Evolutionary conservation across 1,139 yeast species (phyloP).

Genomic region (Geotrichum fermentans): DNA sequence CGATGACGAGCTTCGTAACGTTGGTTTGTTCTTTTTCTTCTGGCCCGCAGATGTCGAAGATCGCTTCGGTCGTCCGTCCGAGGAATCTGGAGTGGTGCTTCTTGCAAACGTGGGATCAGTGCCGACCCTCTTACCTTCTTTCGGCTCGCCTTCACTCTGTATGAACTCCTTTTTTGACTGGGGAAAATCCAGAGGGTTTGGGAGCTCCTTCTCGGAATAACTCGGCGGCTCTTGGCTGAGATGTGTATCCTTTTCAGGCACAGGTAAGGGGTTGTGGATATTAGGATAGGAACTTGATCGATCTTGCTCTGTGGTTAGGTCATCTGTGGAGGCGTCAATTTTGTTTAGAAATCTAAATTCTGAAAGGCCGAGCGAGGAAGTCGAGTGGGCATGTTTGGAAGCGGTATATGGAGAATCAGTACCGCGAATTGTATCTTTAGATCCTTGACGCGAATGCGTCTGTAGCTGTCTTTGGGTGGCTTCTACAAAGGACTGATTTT

Average conservation of each 20-base stretch:
- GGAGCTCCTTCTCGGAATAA: not conserved
- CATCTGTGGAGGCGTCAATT: not conserved
- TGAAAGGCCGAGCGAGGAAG: conserved; percentile 10
- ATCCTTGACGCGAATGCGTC: conserved; percentile 12
- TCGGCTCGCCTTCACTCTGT: not conserved
- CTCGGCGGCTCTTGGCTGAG: not conserved
- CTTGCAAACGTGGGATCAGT: conserved; percentile 21
- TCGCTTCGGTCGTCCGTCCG: conserved; percentile 7
- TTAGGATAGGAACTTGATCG: not conserved
- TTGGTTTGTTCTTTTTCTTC: conserved; percentile 19
- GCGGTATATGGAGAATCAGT: conserved; percentile 1
- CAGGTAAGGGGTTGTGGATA: conserved; percentile 9
- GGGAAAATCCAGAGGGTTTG: not conserved
- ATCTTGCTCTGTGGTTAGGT: not conserved
- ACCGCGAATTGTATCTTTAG: conserved; percentile 15
- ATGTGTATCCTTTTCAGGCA: conserved; percentile 7
- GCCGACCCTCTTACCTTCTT: conserved; percentile 20
- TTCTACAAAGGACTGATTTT: not conserved
- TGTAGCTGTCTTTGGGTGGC: conserved; percentile 1
- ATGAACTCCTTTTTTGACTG: not conserved
- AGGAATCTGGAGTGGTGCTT: not conserved
- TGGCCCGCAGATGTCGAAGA: conserved; percentile 9
- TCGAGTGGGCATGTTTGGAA: conserved; percentile 11
- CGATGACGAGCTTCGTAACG: conserved; percentile 29
- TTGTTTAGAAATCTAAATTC: conserved; percentile 13